Base-by-base conservation (phyloP, 2,329 filamentous ascomycete species). In the Pseudogymnoascus sp. region DNA sequence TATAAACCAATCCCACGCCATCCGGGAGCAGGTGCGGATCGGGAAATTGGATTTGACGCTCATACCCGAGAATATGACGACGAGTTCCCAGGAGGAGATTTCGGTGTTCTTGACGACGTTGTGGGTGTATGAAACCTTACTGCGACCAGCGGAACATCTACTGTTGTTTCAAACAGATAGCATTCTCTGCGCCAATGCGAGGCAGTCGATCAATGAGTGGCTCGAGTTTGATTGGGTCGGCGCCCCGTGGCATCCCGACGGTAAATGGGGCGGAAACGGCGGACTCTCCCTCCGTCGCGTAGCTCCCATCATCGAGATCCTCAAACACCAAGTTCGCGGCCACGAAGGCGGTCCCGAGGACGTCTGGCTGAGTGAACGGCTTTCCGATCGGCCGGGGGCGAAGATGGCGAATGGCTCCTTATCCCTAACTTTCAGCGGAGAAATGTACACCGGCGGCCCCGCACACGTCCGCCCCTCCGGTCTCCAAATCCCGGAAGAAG, bases 161-260 rank as follows among this genome's bases (percentile, higher is more conserved):
- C 75, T 84, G 23, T 70, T 83, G 21, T 84, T 83, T 72, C 79
- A 80, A 73, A 79, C 78, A 61, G 82, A 84, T 73, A 80, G 77
- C 66, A 81, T 84, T 64, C 71, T 84, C 44, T 84, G 82, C 69
- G 80, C 82, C 66, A 84, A 83, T 69, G 78, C 76, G 62, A 72
- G 69, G 60, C 73, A 73, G 62, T 77, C 73, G 63, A 69, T 82
- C 31, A 78, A 83, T 68, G 78, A 80, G 63, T 83, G 76, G 70
- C 71, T 82, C 59, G 76, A 77, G 14, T 82, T 78, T 70, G 79
- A 82, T 71, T 65, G 71, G 71, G 67, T 73, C 37, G 71, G 71
- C 2, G 71, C 70, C 1, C 70, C 70, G 5, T 72, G 70, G 70
- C 64, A 65, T 21, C 67, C 65, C 5, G 62, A 64, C 18, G 65